Percentiles rank a stretch among this genome's conserved stretches.
These are phyloP conservation scores for Hypomyces rosellus DNA, from an alignment of 2,329 filamentous ascomycete species.

Conservation along the genomic window DNA sequence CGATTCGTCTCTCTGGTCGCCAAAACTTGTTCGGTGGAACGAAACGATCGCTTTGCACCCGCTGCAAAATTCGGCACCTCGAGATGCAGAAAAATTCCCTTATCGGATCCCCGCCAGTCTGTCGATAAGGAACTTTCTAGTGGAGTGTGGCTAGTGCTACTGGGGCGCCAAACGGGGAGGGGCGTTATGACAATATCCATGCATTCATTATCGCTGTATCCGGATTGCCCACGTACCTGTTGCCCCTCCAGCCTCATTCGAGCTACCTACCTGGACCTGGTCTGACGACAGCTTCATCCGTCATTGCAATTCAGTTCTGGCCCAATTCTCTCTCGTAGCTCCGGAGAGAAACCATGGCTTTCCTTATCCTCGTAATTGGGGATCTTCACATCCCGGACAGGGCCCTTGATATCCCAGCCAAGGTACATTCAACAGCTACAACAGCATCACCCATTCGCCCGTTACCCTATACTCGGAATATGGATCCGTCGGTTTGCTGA, in stretches of 20 bases:
- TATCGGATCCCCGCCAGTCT: constrained; percentile 12
- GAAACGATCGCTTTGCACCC: constrained; percentile 1
- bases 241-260: constrained; percentile 24
- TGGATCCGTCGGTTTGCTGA: background rate
- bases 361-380: constrained; percentile 85
- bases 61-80: constrained; percentile 7
- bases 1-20: constrained; percentile 3
- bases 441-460: background rate
- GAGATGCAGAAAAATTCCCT: constrained; percentile 13
- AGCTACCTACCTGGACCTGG: background rate
- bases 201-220: constrained; percentile 23
- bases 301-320: constrained; percentile 2
- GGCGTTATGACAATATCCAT: constrained; percentile 6
- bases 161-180: background rate
- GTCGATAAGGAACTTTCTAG: constrained; percentile 8
- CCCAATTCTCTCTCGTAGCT: constrained; percentile 2
- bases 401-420: constrained; percentile 83
- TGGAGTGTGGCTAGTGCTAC: constrained; percentile 5
- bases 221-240: constrained; percentile 17
- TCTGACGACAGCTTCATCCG: background rate
- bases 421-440: constrained; percentile 47
- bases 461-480: background rate
- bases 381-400: constrained; percentile 92
- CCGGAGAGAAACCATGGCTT: constrained; percentile 58
- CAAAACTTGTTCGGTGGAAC: constrained; percentile 2